Percentiles rank a stretch among this genome's conserved stretches.
Conservation (phyloP, 73 alveolate species). For the Paramecium primaurelia region DNA sequence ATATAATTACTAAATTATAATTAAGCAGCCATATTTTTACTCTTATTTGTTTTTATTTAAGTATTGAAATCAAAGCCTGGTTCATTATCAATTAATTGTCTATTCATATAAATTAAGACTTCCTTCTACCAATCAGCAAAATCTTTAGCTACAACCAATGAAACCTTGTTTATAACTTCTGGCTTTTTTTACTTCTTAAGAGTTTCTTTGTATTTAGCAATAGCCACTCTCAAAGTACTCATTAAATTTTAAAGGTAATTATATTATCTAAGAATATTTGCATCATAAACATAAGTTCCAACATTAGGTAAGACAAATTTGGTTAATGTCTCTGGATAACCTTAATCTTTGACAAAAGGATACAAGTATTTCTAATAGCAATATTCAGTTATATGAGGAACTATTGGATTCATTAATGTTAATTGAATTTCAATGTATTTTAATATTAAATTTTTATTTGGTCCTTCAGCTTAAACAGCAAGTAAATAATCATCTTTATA, state of each 20-base stretch:
- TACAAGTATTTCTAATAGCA: slow-evolving; percentile 81
- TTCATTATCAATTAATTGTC: slow-evolving; percentile 9
- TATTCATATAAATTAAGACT: neutral
- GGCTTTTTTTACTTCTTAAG: slow-evolving; percentile 36
- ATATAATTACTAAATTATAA: slow-evolving; percentile 4
- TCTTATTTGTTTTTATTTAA: neutral
- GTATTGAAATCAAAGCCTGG: slow-evolving; percentile 21
- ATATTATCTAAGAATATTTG: slow-evolving; percentile 63
- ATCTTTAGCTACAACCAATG: slow-evolving; percentile 43
- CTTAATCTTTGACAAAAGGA: slow-evolving; percentile 66
- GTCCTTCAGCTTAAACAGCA: slow-evolving; percentile 78
- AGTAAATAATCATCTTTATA: slow-evolving; percentile 90
- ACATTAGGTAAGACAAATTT: slow-evolving; percentile 80
- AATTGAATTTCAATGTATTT: slow-evolving; percentile 74
- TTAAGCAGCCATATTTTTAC: neutral
- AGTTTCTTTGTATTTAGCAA: slow-evolving; percentile 62
- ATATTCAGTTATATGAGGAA: slow-evolving; percentile 97
- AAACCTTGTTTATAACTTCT: neutral
- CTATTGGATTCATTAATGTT: slow-evolving; percentile 84
- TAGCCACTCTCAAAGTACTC: slow-evolving; percentile 72
- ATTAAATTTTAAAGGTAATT: slow-evolving; percentile 69
- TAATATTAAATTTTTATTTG: slow-evolving; percentile 69
- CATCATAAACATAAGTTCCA: slow-evolving; percentile 67
- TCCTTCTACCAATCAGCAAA: slow-evolving; percentile 50
- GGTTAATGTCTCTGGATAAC: slow-evolving; percentile 67